A percentile compares a stretch with the other conserved stretches of the same genome.
phyloP scores from a whole-genome alignment of 441 rosid genomes.

The Adansonia rubrostipa region DNA sequence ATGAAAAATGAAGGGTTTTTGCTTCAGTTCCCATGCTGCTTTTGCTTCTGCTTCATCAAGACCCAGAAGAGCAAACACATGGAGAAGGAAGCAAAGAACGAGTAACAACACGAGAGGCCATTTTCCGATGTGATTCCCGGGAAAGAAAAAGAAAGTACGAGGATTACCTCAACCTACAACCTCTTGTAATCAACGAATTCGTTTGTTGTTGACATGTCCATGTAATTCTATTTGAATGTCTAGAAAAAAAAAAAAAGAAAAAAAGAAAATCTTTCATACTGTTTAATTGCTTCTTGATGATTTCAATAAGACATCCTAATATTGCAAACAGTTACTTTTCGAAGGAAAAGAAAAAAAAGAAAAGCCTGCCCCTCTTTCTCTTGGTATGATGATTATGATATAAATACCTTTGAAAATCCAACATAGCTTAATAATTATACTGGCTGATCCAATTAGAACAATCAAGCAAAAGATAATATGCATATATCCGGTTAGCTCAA shows the following conservation, averaged over 20 bases:
- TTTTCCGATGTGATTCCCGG: background rate
- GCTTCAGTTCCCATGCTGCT: slow-evolving; percentile 12
- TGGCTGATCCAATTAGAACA: background rate
- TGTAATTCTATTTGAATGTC: slow-evolving; percentile 16
- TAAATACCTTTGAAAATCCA: background rate
- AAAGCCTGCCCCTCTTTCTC: background rate
- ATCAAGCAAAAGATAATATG: background rate
- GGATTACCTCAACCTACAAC: background rate
- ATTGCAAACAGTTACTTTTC: background rate
- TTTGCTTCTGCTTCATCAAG: slow-evolving; percentile 63
- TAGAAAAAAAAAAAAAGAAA: background rate
- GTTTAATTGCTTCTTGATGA: slow-evolving; percentile 12
- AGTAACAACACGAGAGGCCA: slow-evolving; percentile 21
- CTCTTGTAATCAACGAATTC: slow-evolving; percentile 24
- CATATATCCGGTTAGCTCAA: too few relatives aligned
- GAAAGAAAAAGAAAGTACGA: background rate
- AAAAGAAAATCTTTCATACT: background rate
- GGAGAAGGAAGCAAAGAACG: slow-evolving; percentile 35
- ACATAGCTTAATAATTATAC: background rate
- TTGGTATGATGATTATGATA: background rate
- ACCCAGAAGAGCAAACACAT: slow-evolving; percentile 49
- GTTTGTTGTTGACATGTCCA: slow-evolving; percentile 25
- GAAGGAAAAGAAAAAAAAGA: background rate
- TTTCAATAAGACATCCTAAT: background rate
- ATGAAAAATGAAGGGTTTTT: slow-evolving; percentile 41